Base-by-base conservation (phyloP, 2,329 filamentous ascomycete species). In the Alternaria gansuensis region DNA sequence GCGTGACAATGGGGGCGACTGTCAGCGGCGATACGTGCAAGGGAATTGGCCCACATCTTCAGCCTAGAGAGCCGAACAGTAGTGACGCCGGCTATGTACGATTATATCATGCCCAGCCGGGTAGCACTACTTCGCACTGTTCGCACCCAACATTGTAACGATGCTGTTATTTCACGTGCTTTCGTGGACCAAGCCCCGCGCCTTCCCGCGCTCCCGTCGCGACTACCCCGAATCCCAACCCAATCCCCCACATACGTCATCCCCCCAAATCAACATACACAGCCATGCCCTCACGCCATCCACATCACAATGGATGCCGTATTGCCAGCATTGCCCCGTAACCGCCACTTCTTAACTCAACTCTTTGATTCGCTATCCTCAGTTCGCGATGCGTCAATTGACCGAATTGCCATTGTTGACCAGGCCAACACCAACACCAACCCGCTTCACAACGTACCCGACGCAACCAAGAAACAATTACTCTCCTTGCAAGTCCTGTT, bases 401-500 rank as follows among this genome's bases (percentile, higher is more conserved):
- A 53, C 17, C 43, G 55, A 17, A 50, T 72, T 11, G 59, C 77
- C 36, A 64, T 72, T 39, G 46, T 17, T 6, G n/a, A 23, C 21
- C 7, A 43, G 31, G 3, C 23, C 7, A 13, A 56, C 24, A 21
- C 44, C 13, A 34, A 72, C 7, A 51, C 74, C 44, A 85, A 84
- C 66, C 82, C 85, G 9, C 70, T 82, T 17, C 66, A 55, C 64
- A 54, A 57, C 59, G 57, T 67, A 57, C 52, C 70, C 7, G 63
- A 75, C 36, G 24, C 60, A 21, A 57, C 67, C 41, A 77, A 75
- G 66, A 75, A 74, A 48, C 79, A 90, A 14, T 81, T 97, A n/a
- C 81, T 92, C 1, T 92, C 91, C 0, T 84, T 97, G 0, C 93
- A 97, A 78, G 90, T 92, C 33, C 80, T 97, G 13, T 96, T 96